phyloP scores from a whole-genome alignment of 202 grass and related monocot species.

The Schoenoplectus tabernaemontani region DNA sequence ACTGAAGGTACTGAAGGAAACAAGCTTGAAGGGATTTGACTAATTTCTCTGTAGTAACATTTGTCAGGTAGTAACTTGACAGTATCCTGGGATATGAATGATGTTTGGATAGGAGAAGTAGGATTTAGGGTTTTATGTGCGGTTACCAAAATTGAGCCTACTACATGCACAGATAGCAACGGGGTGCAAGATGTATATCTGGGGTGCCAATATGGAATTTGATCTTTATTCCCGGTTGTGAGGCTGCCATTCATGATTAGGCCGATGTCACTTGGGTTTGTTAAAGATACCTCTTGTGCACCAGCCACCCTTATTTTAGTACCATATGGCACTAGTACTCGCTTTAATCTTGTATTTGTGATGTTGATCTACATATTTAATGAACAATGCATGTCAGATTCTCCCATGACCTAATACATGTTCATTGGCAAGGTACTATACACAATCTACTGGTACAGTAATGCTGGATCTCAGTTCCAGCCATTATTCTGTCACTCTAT shows the following conservation, averaged over 20 bases:
- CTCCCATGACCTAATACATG: not conserved
- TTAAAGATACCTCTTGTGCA: slow-evolving; percentile 49
- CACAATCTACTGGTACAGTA: not conserved
- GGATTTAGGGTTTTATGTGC: slow-evolving; percentile 33
- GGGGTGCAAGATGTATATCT: slow-evolving; percentile 55
- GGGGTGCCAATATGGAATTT: slow-evolving; percentile 37
- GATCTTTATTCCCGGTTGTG: slow-evolving; percentile 22
- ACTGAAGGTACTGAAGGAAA: slow-evolving; percentile 56
- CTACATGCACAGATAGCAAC: slow-evolving; percentile 44
- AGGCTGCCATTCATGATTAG: slow-evolving; percentile 76
- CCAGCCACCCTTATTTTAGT: slow-evolving; percentile 54
- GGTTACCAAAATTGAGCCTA: slow-evolving; percentile 46
- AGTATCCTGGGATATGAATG: slow-evolving; percentile 36
- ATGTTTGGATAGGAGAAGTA: slow-evolving; percentile 30
- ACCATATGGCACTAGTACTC: slow-evolving; percentile 48
- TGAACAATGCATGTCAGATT: slow-evolving; percentile 19
- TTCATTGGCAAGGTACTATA: not conserved
- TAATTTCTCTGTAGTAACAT: slow-evolving; percentile 33
- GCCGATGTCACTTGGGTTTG: slow-evolving; percentile 79
- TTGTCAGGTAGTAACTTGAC: slow-evolving; percentile 54
- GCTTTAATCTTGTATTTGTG: slow-evolving; percentile 60
- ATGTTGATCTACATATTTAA: slow-evolving; percentile 57
- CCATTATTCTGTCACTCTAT: not conserved
- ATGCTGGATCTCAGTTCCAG: not conserved
- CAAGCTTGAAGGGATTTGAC: slow-evolving; percentile 45